Evolutionary conservation across 345 rosid genomes (phyloP).

Genomic region (Acer yangbiense): DNA sequence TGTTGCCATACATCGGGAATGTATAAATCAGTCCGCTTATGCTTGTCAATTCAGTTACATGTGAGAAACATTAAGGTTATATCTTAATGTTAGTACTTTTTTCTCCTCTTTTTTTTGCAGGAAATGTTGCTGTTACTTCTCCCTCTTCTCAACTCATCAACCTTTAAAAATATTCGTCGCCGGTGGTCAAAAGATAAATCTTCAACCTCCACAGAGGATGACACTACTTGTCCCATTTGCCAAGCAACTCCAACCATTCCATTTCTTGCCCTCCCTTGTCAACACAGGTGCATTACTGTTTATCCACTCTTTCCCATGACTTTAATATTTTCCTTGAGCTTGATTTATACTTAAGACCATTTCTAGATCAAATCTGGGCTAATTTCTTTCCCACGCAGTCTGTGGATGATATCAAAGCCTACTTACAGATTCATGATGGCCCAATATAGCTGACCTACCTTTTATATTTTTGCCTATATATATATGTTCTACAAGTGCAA

Average conservation of each 20-base stretch:
- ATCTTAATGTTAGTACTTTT: background rate
- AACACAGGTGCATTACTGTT: conserved; percentile 64
- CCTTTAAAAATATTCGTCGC: conserved; percentile 64
- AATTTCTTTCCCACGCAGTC: background rate
- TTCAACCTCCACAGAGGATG: conserved; percentile 55
- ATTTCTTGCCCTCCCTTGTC: conserved; percentile 91
- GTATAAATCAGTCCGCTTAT: background rate
- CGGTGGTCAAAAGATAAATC: conserved; percentile 91
- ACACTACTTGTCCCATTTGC: conserved; percentile 79
- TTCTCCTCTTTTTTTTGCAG: conserved; percentile 44
- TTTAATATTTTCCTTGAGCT: background rate
- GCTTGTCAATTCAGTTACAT: background rate
- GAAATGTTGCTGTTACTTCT: conserved; percentile 94
- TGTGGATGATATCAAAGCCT: background rate
- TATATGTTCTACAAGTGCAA: conserved; percentile 1
- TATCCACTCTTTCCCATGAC: background rate
- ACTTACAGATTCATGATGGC: background rate
- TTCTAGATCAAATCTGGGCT: background rate
- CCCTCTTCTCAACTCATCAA: conserved; percentile 95
- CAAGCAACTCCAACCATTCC: conserved; percentile 75
- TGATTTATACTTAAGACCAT: background rate
- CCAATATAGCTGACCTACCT: background rate
- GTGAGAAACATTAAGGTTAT: background rate
- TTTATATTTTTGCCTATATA: conserved; percentile 14
- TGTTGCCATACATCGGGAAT: background rate